Base-by-base conservation (phyloP, 2,329 filamentous ascomycete species). In the Graphium sp. region DNA sequence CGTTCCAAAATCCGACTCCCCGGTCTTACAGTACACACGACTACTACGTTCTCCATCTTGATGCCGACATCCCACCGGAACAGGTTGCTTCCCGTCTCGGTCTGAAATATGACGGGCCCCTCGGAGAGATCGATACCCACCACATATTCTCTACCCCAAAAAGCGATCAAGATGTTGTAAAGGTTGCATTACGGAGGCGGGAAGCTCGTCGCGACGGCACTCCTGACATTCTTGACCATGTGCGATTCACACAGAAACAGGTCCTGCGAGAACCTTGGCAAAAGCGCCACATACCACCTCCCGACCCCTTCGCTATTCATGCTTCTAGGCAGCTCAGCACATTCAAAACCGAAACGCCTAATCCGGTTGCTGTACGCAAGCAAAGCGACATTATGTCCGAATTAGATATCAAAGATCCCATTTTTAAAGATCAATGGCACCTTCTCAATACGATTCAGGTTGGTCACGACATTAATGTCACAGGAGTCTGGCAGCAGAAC, bases 381-480 rank as follows among this genome's bases (percentile, higher is more conserved):
- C 74, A 78, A 39, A 50, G 64, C 27, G 51, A 63, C 5, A 56
- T 91, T 26, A 74, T 74, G 39, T 51, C 61, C 28, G 56, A 61
- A 3, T 60, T 98, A n/a, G 60, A 62, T 10, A 95, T 98, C 37
- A 51, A 59, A 18, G 89, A 98, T 44, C 89, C 89, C 12, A 92
- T 92, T 29, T 98, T 95, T 53, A 62, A 67, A 23, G 78, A 91
- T 32, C 89, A 98, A 53, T 98, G 89, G 89, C 89, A 98, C 62
- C 58, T 98, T 26, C 75, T 79, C 57, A 98, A 98, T 47, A 62
- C 78, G 0, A 48, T 78, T 5, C 73, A 92, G 41, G 47, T 72
- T 1, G 87, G 85, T 5, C 81, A 95, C 52, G 89, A 98, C 48
- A 68, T 98, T 44, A 98, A 98, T 43, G 84, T 95, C n/a, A 92